Evolutionary conservation across 257 asterid species (phyloP), one percentile per base, ranked within the genome.

Genomic region (Solanum etuberosum): DNA sequence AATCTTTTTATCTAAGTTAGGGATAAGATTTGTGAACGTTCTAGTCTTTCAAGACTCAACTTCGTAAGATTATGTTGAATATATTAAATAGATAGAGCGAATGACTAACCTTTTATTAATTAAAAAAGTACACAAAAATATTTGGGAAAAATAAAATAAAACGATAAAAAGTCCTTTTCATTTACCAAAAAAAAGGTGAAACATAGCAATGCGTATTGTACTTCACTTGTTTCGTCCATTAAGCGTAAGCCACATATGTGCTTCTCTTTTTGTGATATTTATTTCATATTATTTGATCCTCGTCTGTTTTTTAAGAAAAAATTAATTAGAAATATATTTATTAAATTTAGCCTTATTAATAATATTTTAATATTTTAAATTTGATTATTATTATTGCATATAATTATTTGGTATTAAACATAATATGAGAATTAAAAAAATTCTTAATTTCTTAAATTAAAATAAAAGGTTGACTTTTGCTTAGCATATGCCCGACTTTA

Each of bases 1-100:
- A 0, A 54, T 20, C 0, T 20, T 1, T 54, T 0, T 18, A 20
- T 0, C 11, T 54, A 20, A 54, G 0, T 7, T 20, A 54, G 2
- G 1, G 5, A 54, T 20, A 18, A 20, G 0, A 0, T 20, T 7
- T 54, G 2, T 54, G 25, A 1, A 18, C 4, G 4, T 6, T 51
- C 9, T 51, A 54, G 20, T 2, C 0, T 54, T 7, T 54, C 63
- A 20, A 54, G 9, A 6, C 0, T 51, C 9, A 18, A 7, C 7
- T 7, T 54, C 20, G 63, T 54, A 25, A 54, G 11, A 20, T 7
- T 54, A 0, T 15, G 5, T 15, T 48, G 21, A 48, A 48, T 5
- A 48, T 48, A 48, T 48, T 48, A 72, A 35, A 9, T 72, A 72
- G 43, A 34, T 25, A 25, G 35, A 34, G 5, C 0, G 18, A 46